phyloP scores from a whole-genome alignment of 1,139 yeast genomes.

The Yamadazyma atlantica region DNA sequence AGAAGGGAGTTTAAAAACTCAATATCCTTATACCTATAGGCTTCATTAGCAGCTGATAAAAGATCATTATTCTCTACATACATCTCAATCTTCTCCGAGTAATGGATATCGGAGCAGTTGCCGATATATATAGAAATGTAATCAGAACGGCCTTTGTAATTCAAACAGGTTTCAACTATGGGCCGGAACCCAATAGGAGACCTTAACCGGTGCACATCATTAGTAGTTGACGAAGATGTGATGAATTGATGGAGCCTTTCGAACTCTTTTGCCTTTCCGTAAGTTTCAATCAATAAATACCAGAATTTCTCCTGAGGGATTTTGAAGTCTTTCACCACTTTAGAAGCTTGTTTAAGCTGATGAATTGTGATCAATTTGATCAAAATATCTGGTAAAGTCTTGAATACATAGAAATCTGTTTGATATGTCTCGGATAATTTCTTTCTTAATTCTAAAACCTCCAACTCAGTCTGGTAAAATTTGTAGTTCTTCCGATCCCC shows the following conservation, averaged over 20 bases:
- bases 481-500: slow-evolving; percentile 22
- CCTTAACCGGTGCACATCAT: slow-evolving; percentile 30
- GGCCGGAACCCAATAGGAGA: slow-evolving; percentile 77
- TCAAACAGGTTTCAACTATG: slow-evolving; percentile 54
- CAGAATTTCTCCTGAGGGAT: slow-evolving; percentile 64
- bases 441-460: slow-evolving; percentile 52
- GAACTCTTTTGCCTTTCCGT: slow-evolving; percentile 55
- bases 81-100: slow-evolving; percentile 47
- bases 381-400: slow-evolving; percentile 59
- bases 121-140: slow-evolving; percentile 37
- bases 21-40: slow-evolving; percentile 54
- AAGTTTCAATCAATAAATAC: slow-evolving; percentile 57
- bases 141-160: slow-evolving; percentile 47
- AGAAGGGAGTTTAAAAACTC: slow-evolving; percentile 37
- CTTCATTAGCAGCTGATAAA: slow-evolving; percentile 60
- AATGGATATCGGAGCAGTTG: slow-evolving; percentile 30
- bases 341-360: slow-evolving; percentile 59
- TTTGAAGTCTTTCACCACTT: slow-evolving; percentile 60
- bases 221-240: slow-evolving; percentile 24
- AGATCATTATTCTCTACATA: slow-evolving; percentile 55
- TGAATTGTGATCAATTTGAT: slow-evolving; percentile 52
- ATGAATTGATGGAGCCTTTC: slow-evolving; percentile 57
- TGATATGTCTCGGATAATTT: slow-evolving; percentile 55
- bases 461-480: slow-evolving; percentile 49
- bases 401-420: slow-evolving; percentile 47